Percentiles rank a stretch among this genome's conserved stretches.
Evolutionary conservation across 2,329 filamentous ascomycete genomes (phyloP).

Genomic region (Alternaria burnsii): DNA sequence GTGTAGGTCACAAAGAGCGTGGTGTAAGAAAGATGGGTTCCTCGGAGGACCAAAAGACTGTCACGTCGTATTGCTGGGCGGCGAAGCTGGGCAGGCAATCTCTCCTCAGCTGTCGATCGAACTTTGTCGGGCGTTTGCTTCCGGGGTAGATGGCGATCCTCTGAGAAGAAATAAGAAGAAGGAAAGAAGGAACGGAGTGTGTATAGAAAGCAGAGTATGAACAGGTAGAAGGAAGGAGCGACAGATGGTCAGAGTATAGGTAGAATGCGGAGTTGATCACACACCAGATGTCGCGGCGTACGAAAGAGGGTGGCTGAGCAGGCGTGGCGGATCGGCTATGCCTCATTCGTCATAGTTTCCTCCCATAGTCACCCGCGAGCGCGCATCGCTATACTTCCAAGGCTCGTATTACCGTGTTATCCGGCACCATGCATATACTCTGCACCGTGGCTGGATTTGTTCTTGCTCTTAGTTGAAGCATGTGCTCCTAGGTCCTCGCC

Average conservation of each 20-base stretch:
- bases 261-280: slow-evolving; percentile 14
- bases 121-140: slow-evolving; percentile 2
- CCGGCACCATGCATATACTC: slow-evolving; percentile 4
- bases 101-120: slow-evolving; percentile 7
- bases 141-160: neutral
- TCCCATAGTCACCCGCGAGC: neutral
- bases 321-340: slow-evolving; percentile 13
- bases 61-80: slow-evolving; percentile 6
- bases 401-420: slow-evolving; percentile 7
- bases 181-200: neutral
- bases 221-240: slow-evolving; percentile 2
- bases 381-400: slow-evolving; percentile 2
- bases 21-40: neutral
- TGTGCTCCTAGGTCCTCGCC: neutral
- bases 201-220: neutral
- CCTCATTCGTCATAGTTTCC: neutral
- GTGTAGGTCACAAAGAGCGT: neutral
- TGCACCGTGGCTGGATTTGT: neutral
- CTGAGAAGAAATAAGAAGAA: neutral
- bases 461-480: neutral
- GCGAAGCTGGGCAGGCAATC: slow-evolving; percentile 15
- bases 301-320: slow-evolving; percentile 21
- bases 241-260: neutral
- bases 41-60: slow-evolving; percentile 3
- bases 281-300: slow-evolving; percentile 20